Evolutionary conservation across 2,329 filamentous ascomycete species (phyloP), one percentile per base, ranked within the genome.

Genomic region (Verticillium albo-atrum): DNA sequence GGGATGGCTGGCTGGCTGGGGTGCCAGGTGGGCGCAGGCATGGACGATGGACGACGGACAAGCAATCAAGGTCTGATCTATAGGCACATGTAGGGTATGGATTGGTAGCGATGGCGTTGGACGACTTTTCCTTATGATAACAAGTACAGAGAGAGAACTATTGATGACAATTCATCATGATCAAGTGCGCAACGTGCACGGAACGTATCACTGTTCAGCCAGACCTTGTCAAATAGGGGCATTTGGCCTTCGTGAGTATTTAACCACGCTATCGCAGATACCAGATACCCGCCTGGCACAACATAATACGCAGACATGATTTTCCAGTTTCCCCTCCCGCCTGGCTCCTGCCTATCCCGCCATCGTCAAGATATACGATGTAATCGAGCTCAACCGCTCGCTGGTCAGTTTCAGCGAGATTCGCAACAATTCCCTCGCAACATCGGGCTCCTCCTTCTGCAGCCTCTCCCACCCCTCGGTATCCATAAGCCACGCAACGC

Each of bases 361-460:
- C 68, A 79, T 79, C 10, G 79, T 81, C 66, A 82, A 62, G 28
- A 81, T 80, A 59, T 82, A 81, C 54, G 78, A 79, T 6, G 86
- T 89, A 67, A 89, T 87, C 6, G 84, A 82, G 62, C 77, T 81
- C 92, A 98, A 96, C 66, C 95, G 83, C 82, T 99, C 95, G 59
- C 89, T 96, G 50, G 94, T 98, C 72, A 99, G 75, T 79, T 97
- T 97, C 71, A 99, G 74, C n/a, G 90, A 90, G 56, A 98, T 87
- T 68, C 87, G 88, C 71, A 99, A 74, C 68, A 99, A 70, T 75
- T 99, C 95, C 68, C 86, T 83, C 54, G 92, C 92, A 60, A 97
- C 86, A 47, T 92, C 90, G 0, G 87, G 83, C 66, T 96, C 84
- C 58, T 88, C 80, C 61, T 79, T 79, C 72, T 96, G 91, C 63